Base-by-base conservation (phyloP, 2,329 filamentous ascomycete genomes). In the Talaromyces albobiverticillius region DNA sequence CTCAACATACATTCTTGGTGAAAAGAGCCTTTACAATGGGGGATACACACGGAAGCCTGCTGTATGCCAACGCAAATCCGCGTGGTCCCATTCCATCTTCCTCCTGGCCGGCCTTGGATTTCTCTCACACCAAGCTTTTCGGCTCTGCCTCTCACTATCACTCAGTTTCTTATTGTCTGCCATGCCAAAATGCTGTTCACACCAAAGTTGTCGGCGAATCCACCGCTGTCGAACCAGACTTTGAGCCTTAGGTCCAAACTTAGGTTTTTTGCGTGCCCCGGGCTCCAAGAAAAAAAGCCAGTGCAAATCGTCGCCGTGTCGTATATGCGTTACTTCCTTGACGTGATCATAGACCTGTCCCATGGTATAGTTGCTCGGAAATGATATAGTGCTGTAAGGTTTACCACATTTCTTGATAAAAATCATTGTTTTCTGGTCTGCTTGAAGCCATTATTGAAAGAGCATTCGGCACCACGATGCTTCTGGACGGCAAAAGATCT, bases 401-500 rank as follows among this genome's bases (percentile, higher is more conserved):
- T 14, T 4, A 34, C 16, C 32, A 18, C 31, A n/a, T 16, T 10
- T 26, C 18, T 49, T 36, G 8, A 22, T 41, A 50, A 32, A 50
- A 29, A 41, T 13, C 34, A 20, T 20, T 3, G 47, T 50, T 20
- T 41, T n/a, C 41, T 29, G 4, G 8, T 4, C 5, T 9, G 23
- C 16, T 41, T 16, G 11, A 26, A 34, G 14, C 25, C 8, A 32
- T 16, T 51, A 25, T 10, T 51, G 48, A 16, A 43, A 51, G 13
- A 14, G 38, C 48, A 51, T 51, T 10, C 48, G 36, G 25, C 48
- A 25, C 48, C 38, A 51, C 20, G 48, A 51, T 8, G 48, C 48
- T 26, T 51, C 48, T 43, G 38, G 48, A n/a, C 48, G 22, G 16
- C 14, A 2, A 22, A 51, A 51, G 25, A 20, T 20, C 7, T 43